phyloP scores from a whole-genome alignment of 1,139 yeast species.

The Magnusiomyces suaveolens region DNA sequence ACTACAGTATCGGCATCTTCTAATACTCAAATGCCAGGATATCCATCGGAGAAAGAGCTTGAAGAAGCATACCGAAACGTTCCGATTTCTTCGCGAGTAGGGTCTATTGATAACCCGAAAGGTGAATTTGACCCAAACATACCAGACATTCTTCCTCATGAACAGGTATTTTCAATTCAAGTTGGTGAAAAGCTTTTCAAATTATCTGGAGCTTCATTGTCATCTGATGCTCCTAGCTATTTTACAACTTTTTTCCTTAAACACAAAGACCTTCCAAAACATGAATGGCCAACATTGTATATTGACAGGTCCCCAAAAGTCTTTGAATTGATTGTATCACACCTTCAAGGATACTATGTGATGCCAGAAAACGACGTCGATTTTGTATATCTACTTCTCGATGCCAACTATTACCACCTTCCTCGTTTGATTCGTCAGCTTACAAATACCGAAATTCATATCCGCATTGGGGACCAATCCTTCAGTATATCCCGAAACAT shows the following conservation, averaged over 20 bases:
- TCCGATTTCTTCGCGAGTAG: conserved; percentile 9
- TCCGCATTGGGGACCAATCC: conserved; percentile 50
- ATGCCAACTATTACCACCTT: conserved; percentile 63
- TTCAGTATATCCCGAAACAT: conserved; percentile 52
- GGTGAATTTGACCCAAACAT: conserved; percentile 40
- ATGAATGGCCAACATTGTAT: conserved; percentile 40
- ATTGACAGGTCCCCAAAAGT: conserved; percentile 70
- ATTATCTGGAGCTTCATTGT: conserved; percentile 70
- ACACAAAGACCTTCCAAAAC: conserved; percentile 20
- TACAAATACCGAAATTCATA: conserved; percentile 47
- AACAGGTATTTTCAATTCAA: conserved; percentile 59
- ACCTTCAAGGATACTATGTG: conserved; percentile 61
- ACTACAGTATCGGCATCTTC: neutral
- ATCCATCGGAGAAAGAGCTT: neutral
- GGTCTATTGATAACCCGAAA: conserved; percentile 17
- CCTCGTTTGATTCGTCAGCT: conserved; percentile 46
- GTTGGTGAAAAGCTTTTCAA: conserved; percentile 48
- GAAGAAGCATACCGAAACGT: conserved; percentile 7
- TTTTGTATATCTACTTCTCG: conserved; percentile 56
- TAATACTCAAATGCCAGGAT: neutral
- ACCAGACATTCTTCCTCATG: conserved; percentile 52
- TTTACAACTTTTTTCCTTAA: conserved; percentile 39
- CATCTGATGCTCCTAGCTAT: conserved; percentile 55
- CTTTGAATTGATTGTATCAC: conserved; percentile 56
- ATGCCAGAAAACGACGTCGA: conserved; percentile 49